phyloP scores from a whole-genome alignment of 805 yeast genomes.

The Nakazawaea holstii region DNA sequence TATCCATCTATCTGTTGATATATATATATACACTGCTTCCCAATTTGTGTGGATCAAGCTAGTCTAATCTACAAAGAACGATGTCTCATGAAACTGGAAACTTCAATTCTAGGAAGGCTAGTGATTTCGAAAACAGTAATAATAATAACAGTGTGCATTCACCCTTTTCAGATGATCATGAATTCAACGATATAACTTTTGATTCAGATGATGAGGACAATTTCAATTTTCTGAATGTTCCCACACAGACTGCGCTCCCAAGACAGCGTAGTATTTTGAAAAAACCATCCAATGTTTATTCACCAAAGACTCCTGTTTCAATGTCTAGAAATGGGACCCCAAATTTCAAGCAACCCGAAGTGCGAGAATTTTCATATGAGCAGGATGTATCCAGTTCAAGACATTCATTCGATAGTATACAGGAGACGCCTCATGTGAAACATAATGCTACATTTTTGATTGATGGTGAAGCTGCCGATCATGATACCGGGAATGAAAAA shows the following conservation, averaged over 20 bases:
- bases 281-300: conserved; percentile 9
- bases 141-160: conserved; percentile 7
- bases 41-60: no score
- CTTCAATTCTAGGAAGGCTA: not conserved
- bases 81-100: not conserved
- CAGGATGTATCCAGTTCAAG: not conserved
- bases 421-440: conserved; percentile 4
- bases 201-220: conserved; percentile 19
- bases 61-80: not conserved
- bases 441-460: conserved; percentile 12
- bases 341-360: not conserved
- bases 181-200: conserved; percentile 12
- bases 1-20: no score
- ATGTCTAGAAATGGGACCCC: conserved; percentile 8
- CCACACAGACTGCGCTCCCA: not conserved
- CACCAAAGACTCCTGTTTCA: conserved; percentile 8
- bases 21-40: no score
- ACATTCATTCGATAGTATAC: conserved; percentile 8
- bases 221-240: not conserved
- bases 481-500: conserved; percentile 18
- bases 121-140: not conserved
- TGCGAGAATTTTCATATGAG: conserved; percentile 1
- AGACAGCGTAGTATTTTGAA: conserved; percentile 10
- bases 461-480: conserved; percentile 8
- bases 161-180: conserved; percentile 32